Evolutionary conservation across 495 filamentous ascomycete genomes (phyloP).

Genomic region (Niebla homalea): DNA sequence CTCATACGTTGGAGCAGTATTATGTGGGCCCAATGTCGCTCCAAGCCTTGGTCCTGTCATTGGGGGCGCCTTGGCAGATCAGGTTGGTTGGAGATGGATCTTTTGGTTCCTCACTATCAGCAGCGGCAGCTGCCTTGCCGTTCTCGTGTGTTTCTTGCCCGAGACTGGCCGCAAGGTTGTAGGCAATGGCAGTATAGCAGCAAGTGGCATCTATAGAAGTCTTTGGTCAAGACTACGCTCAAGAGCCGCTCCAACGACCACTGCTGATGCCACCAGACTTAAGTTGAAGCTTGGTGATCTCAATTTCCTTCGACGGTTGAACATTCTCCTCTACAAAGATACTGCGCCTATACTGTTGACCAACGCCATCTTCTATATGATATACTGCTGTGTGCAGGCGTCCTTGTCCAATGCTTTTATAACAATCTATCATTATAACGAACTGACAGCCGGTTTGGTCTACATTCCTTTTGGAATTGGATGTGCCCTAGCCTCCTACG

Average conservation of each 20-base stretch:
- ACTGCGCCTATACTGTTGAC: conserved; percentile 11
- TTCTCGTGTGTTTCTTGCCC: conserved; percentile 42
- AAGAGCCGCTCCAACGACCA: background rate
- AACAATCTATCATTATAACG: conserved; percentile 17
- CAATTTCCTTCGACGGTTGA: background rate
- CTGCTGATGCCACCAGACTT: background rate
- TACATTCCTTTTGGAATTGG: conserved; percentile 24
- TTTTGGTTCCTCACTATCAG: conserved; percentile 34
- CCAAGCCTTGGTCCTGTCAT: conserved; percentile 28
- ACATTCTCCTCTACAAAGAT: conserved; percentile 11
- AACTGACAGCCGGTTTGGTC: conserved; percentile 21
- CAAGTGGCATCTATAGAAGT: background rate
- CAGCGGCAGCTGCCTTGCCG: conserved; percentile 19
- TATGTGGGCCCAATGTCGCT: conserved; percentile 10
- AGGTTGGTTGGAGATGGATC: conserved; percentile 28
- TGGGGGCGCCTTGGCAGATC: conserved; percentile 27
- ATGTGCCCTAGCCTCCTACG: conserved; percentile 3
- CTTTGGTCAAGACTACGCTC: background rate
- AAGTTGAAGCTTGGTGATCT: background rate
- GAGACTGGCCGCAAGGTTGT: conserved; percentile 62
- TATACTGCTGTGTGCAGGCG: conserved; percentile 14
- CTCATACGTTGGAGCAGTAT: conserved; percentile 15
- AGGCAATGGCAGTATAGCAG: conserved; percentile 40
- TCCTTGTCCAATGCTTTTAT: conserved; percentile 16
- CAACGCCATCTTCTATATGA: conserved; percentile 14